Conservation (phyloP, 1,284 basidiomycete genomes). For the Puccinia brachypodii region DNA sequence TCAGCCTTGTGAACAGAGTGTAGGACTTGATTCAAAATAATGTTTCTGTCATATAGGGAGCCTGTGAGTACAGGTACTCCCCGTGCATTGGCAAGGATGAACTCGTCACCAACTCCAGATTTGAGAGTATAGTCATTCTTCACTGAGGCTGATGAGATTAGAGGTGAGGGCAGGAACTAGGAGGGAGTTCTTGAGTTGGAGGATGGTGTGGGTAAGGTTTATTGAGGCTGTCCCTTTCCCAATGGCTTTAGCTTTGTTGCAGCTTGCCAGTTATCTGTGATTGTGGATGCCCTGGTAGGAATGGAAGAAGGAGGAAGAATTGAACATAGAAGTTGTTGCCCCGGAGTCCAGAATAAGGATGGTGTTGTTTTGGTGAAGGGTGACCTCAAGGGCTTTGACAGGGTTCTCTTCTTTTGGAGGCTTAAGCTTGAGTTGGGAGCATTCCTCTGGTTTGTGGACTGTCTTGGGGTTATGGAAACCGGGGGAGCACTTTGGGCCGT, state of each 20-base stretch:
- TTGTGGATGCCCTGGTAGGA: neutral
- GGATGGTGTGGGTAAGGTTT: neutral
- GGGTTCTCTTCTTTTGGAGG: constrained; percentile 4
- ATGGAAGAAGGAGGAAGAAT: neutral
- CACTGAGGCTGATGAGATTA: neutral
- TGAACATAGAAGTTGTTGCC: constrained; percentile 18
- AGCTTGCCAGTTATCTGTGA: neutral
- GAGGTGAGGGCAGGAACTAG: neutral
- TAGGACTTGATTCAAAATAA: neutral
- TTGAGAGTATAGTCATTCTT: neutral
- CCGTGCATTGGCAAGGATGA: neutral
- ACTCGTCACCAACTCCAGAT: neutral
- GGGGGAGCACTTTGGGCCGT: neutral
- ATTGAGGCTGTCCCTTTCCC: neutral
- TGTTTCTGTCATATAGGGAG: neutral
- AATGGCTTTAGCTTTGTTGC: neutral
- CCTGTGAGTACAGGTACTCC: neutral
- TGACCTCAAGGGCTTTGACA: neutral
- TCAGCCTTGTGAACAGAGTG: neutral
- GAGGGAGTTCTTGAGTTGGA: neutral
- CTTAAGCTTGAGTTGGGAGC: constrained; percentile 6
- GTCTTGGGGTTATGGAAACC: neutral
- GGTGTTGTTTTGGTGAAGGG: neutral
- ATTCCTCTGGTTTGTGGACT: neutral
- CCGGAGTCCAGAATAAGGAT: constrained; percentile 8